phyloP scores from a whole-genome alignment of 768 basidiomycete species.

The Lyophyllum atratum region DNA sequence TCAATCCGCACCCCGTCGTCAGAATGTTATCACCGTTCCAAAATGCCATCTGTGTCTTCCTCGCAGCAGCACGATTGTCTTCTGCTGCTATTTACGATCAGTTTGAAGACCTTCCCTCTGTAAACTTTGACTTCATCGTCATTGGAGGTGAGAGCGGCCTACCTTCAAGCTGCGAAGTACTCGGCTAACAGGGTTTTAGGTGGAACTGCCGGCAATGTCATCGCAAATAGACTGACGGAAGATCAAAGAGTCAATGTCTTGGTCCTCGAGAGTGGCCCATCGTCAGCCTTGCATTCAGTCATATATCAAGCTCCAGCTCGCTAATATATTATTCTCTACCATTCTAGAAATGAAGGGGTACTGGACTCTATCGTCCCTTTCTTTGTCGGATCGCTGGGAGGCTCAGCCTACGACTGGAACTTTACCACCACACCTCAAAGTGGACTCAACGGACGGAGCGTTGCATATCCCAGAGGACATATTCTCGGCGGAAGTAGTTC shows the following conservation, averaged over 20 bases:
- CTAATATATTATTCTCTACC: too few species aligned
- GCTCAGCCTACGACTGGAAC: not conserved
- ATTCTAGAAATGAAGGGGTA: not conserved
- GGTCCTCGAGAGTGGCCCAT: not conserved
- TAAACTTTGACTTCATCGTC: not conserved
- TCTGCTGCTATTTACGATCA: not conserved
- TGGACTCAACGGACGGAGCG: not conserved
- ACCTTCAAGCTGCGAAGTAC: not conserved
- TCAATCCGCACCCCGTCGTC: not conserved
- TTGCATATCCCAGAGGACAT: not conserved
- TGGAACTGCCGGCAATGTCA: not conserved
- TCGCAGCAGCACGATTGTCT: not conserved
- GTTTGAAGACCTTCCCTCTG: not conserved
- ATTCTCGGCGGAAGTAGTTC: conserved; percentile 30
- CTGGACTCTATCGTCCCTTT: not conserved
- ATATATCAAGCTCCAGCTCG: not conserved
- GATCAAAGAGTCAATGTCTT: not conserved
- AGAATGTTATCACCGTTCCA: not conserved
- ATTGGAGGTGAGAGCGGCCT: not conserved
- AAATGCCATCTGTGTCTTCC: not conserved
- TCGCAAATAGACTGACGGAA: not conserved
- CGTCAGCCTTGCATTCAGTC: not conserved
- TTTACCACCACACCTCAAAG: not conserved
- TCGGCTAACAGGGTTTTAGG: not conserved
- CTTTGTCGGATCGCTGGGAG: not conserved